phyloP scores from a whole-genome alignment of 1,139 yeast species.

The Scheffersomyces parashehatae region DNA sequence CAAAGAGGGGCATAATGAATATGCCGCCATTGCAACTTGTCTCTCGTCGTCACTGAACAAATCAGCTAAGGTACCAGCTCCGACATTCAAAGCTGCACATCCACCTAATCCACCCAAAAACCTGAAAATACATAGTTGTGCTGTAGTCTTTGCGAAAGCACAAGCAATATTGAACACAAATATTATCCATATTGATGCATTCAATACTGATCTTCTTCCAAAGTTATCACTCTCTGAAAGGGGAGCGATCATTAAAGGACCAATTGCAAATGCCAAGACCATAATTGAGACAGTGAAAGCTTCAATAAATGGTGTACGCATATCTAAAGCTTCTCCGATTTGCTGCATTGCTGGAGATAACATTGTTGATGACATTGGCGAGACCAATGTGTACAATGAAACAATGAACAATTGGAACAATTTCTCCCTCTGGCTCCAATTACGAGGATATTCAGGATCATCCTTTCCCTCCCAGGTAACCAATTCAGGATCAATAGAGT shows the following conservation, averaged over 20 bases:
- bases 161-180: constrained; percentile 59
- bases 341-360: constrained; percentile 57
- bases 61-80: constrained; percentile 67
- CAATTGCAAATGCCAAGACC: constrained; percentile 63
- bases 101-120: constrained; percentile 64
- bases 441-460: constrained; percentile 62
- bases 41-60: constrained; percentile 51
- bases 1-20: constrained; percentile 53
- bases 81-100: constrained; percentile 61
- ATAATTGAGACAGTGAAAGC: constrained; percentile 58
- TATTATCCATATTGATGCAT: constrained; percentile 49
- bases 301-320: constrained; percentile 36
- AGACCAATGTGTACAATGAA: constrained; percentile 51
- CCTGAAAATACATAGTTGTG: constrained; percentile 57
- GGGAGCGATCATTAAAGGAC: constrained; percentile 61
- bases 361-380: constrained; percentile 63
- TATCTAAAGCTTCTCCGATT: constrained; percentile 45
- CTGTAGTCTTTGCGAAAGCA: constrained; percentile 50
- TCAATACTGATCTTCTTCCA: constrained; percentile 55
- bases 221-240: constrained; percentile 51
- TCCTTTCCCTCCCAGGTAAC: constrained; percentile 66
- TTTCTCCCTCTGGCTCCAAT: constrained; percentile 50
- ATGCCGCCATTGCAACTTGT: constrained; percentile 56
- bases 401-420: constrained; percentile 49
- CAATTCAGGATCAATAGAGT: constrained; percentile 57